A percentile compares a stretch with the other conserved stretches of the same genome.
Evolutionary conservation across 169 alveolate genomes (phyloP).

Genomic region (Babesia bigemina): DNA sequence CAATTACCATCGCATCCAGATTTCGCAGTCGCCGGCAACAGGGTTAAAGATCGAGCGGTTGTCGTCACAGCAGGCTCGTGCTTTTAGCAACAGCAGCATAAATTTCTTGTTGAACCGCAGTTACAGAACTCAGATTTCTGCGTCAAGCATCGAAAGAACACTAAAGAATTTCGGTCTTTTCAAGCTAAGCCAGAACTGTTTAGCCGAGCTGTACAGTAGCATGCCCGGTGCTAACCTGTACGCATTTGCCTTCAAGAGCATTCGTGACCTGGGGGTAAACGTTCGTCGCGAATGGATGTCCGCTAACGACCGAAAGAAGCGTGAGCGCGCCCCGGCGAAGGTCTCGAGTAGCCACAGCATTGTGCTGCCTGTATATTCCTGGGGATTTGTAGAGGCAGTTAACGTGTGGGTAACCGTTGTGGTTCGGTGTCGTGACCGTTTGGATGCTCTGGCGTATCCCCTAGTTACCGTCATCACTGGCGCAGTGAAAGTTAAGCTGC

Average conservation of each 20-base stretch:
- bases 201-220: slow-evolving; percentile 42
- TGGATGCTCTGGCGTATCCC: slow-evolving; percentile 52
- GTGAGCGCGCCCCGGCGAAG: background rate
- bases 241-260: slow-evolving; percentile 40
- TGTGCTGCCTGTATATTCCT: slow-evolving; percentile 44
- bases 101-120: slow-evolving; percentile 43
- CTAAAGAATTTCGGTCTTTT: slow-evolving; percentile 45
- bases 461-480: slow-evolving; percentile 54
- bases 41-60: slow-evolving; percentile 27
- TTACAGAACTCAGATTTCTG: slow-evolving; percentile 38
- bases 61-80: slow-evolving; percentile 23
- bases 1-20: slow-evolving; percentile 30
- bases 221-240: slow-evolving; percentile 29
- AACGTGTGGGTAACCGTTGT: slow-evolving; percentile 54
- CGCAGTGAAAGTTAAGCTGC: slow-evolving; percentile 36
- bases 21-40: slow-evolving; percentile 19
- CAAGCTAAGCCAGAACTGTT: slow-evolving; percentile 61
- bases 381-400: slow-evolving; percentile 63
- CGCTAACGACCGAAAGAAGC: slow-evolving; percentile 11
- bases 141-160: slow-evolving; percentile 32
- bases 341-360: slow-evolving; percentile 16
- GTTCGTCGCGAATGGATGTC: slow-evolving; percentile 57
- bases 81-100: slow-evolving; percentile 28
- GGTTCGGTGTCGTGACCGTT: slow-evolving; percentile 9
- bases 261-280: slow-evolving; percentile 49